Evolutionary conservation across 2,329 filamentous ascomycete species (phyloP).

Genomic region (Uncinocarpus reesii): DNA sequence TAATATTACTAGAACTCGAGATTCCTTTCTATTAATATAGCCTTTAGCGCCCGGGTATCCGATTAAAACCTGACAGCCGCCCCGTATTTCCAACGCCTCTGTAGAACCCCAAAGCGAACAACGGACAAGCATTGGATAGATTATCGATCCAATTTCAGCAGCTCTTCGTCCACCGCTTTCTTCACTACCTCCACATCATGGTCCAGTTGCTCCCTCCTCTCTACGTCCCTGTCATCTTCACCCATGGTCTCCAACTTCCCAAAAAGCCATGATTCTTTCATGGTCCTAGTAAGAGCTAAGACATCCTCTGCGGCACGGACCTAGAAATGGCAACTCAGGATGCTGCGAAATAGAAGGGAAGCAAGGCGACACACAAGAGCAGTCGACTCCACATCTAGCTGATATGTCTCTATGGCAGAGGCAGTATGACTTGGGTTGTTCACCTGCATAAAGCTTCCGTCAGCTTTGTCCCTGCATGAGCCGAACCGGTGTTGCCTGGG

Average conservation of each 20-base stretch:
- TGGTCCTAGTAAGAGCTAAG: constrained; percentile 48
- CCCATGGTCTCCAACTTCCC: constrained; percentile 52
- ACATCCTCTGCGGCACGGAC: constrained; percentile 54
- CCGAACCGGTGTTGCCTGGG: no score
- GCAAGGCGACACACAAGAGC: constrained; percentile 40
- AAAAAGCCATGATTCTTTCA: constrained; percentile 60
- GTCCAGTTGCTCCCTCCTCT: constrained; percentile 38
- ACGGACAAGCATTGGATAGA: neutral
- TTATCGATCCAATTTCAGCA: constrained; percentile 2
- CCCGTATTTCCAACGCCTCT: neutral
- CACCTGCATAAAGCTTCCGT: constrained; percentile 26
- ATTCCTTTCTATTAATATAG: no score
- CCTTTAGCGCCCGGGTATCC: no score
- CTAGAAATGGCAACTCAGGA: constrained; percentile 25
- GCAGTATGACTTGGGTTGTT: constrained; percentile 44
- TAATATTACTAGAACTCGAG: no score
- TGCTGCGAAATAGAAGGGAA: neutral
- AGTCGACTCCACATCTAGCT: constrained; percentile 50
- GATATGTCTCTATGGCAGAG: constrained; percentile 48
- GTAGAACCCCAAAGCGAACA: neutral
- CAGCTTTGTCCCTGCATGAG: constrained; percentile 1
- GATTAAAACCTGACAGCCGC: no score
- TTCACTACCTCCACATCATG: constrained; percentile 40
- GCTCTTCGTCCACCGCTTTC: constrained; percentile 32
- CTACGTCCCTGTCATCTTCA: constrained; percentile 32